A percentile compares a stretch with the other conserved stretches of the same genome.
phyloP scores from a whole-genome alignment of 495 filamentous ascomycete genomes.

The Glonium stellatum region DNA sequence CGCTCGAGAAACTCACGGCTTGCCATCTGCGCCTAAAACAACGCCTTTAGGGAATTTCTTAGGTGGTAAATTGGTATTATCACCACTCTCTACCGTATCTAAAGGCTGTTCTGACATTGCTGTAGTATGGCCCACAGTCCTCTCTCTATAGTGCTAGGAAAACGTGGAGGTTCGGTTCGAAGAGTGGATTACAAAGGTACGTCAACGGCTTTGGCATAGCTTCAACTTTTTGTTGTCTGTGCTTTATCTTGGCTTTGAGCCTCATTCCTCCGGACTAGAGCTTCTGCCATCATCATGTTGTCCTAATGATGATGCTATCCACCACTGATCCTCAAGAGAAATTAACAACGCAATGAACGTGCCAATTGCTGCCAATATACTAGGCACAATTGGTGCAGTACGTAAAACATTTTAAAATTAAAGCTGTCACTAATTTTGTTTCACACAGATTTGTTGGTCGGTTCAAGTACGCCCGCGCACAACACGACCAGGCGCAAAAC shows the following conservation, averaged over 20 bases:
- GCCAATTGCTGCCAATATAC: conserved; percentile 48
- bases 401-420: conserved; percentile 23
- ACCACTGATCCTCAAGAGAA: not conserved
- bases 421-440: conserved; percentile 14
- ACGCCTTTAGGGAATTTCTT: conserved; percentile 66
- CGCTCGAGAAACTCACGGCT: conserved; percentile 61
- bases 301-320: not conserved
- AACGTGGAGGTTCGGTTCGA: not conserved
- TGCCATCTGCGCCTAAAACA: conserved; percentile 85
- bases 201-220: too few relatives aligned
- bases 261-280: not conserved
- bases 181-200: not conserved
- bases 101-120: conserved; percentile 29
- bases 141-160: not conserved
- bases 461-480: conserved; percentile 38
- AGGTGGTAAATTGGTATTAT: conserved; percentile 22
- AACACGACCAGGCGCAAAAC: not conserved
- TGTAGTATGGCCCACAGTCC: not conserved
- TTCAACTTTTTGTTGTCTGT: not conserved
- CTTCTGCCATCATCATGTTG: not conserved
- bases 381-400: conserved; percentile 52
- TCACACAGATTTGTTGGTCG: conserved; percentile 44
- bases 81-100: conserved; percentile 22
- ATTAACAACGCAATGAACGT: conserved; percentile 40
- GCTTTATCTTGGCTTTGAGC: not conserved